Percentiles rank a stretch among this genome's conserved stretches.
Evolutionary conservation across 2,329 filamentous ascomycete genomes (phyloP).

Genomic region (Colletotrichum magnum): DNA sequence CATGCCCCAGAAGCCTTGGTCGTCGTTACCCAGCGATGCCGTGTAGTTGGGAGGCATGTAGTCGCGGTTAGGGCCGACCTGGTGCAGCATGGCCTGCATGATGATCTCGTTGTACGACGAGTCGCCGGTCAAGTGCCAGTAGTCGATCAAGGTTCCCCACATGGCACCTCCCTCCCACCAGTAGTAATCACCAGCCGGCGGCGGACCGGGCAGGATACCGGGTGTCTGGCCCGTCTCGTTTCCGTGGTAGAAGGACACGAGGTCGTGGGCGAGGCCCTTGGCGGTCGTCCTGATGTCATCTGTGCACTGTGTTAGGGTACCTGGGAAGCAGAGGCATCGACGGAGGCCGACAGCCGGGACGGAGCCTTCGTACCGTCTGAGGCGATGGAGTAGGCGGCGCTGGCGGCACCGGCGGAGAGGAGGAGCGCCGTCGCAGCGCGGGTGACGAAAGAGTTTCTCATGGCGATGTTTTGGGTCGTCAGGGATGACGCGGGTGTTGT

Average conservation of each 20-base stretch:
- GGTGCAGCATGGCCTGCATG: slow-evolving; percentile 69
- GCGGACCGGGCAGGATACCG: slow-evolving; percentile 71
- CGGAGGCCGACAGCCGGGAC: background rate
- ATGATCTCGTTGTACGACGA: slow-evolving; percentile 72
- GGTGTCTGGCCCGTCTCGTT: slow-evolving; percentile 66
- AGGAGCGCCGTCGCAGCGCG: slow-evolving; percentile 29
- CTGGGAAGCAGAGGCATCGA: background rate
- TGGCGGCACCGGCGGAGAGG: slow-evolving; percentile 15
- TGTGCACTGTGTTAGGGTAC: slow-evolving; percentile 44
- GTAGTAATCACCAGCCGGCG: slow-evolving; percentile 69
- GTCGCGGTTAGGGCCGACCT: slow-evolving; percentile 68
- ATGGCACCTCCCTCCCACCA: slow-evolving; percentile 82
- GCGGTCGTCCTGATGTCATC: slow-evolving; percentile 63
- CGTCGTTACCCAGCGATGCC: slow-evolving; percentile 73
- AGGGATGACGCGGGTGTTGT: slow-evolving; percentile 20
- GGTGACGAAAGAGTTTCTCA: slow-evolving; percentile 29
- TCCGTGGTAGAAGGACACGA: slow-evolving; percentile 66
- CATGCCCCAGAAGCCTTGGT: slow-evolving; percentile 80
- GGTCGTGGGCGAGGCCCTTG: slow-evolving; percentile 63
- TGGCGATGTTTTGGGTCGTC: slow-evolving; percentile 11
- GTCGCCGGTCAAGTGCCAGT: slow-evolving; percentile 79
- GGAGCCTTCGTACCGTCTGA: slow-evolving; percentile 29
- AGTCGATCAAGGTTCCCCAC: slow-evolving; percentile 78
- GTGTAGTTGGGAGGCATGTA: slow-evolving; percentile 74
- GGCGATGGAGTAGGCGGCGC: slow-evolving; percentile 34